Percentiles rank a stretch among this genome's conserved stretches.
These are phyloP conservation scores for Adansonia digitata DNA, from an alignment of 345 rosid genomes.

Conservation along the genomic window DNA sequence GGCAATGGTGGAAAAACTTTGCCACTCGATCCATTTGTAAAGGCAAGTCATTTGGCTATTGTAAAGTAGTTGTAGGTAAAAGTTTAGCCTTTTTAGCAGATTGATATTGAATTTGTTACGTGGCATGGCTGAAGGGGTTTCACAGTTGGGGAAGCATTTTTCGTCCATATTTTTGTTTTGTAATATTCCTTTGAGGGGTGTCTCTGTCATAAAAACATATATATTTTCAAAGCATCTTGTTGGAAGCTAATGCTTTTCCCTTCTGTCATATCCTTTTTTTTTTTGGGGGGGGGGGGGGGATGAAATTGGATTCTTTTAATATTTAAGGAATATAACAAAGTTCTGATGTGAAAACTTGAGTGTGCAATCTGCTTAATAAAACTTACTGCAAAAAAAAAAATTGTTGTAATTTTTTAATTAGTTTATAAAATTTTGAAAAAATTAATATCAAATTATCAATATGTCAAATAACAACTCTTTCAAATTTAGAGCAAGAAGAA, in stretches of 20 bases:
- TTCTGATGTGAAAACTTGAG: background rate
- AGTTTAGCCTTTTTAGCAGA: background rate
- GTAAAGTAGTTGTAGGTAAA: background rate
- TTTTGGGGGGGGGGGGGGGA: too few species aligned
- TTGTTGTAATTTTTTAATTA: too few species aligned
- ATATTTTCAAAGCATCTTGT: background rate
- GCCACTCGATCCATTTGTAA: background rate
- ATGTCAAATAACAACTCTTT: too few species aligned
- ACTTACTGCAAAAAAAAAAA: background rate
- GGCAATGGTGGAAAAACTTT: background rate
- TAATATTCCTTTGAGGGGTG: background rate
- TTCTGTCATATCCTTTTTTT: background rate
- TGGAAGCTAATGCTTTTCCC: background rate
- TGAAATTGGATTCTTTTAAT: background rate
- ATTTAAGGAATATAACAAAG: background rate
- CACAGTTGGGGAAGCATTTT: background rate
- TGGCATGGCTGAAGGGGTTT: background rate
- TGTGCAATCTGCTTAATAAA: background rate
- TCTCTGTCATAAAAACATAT: background rate
- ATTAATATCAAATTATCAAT: too few species aligned
- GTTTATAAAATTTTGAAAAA: too few species aligned
- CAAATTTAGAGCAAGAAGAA: too few species aligned
- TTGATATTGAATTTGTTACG: background rate
- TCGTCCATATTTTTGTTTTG: background rate
- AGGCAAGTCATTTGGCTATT: slow-evolving; percentile 18